A percentile compares a stretch with the other conserved stretches of the same genome.
Evolutionary conservation across 768 basidiomycete genomes (phyloP).

Genomic region (Lentinula raphanica): DNA sequence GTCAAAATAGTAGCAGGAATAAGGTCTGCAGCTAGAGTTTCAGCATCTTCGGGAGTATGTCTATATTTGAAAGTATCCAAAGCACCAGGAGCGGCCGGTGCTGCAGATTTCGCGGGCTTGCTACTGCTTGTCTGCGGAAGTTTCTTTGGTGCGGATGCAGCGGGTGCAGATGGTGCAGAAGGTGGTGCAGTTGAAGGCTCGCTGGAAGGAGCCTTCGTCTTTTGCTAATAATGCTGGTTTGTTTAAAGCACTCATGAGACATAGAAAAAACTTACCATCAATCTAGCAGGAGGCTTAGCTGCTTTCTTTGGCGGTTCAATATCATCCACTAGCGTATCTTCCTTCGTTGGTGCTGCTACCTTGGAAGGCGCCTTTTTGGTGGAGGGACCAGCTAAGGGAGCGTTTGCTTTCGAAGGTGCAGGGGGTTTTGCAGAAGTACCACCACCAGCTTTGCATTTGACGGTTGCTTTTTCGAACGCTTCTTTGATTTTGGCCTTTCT

Average conservation of each 20-base stretch:
- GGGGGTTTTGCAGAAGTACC: conserved; percentile 40
- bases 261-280: neutral
- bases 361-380: conserved; percentile 24
- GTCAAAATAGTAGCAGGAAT: conserved; percentile 68
- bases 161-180: conserved; percentile 26
- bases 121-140: conserved; percentile 31
- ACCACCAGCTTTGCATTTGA: conserved; percentile 75
- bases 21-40: conserved; percentile 63
- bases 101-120: conserved; percentile 41
- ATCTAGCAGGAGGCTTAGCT: conserved; percentile 35
- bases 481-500: conserved; percentile 92
- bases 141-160: conserved; percentile 39
- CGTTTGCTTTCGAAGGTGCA: conserved; percentile 26
- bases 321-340: conserved; percentile 19
- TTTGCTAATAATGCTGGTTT: conserved; percentile 37
- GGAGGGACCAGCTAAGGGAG: too few species aligned
- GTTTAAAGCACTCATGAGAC: neutral
- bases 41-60: conserved; percentile 89
- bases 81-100: conserved; percentile 43
- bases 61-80: conserved; percentile 89
- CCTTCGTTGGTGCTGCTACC: conserved; percentile 13
- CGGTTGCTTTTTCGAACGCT: conserved; percentile 85
- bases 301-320: conserved; percentile 24
- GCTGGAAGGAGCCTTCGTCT: conserved; percentile 28
- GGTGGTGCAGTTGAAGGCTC: conserved; percentile 23